A percentile compares a stretch with the other conserved stretches of the same genome.
Evolutionary conservation across 306 rosid species (phyloP).

Genomic region (Vigna reflexopilosa): DNA sequence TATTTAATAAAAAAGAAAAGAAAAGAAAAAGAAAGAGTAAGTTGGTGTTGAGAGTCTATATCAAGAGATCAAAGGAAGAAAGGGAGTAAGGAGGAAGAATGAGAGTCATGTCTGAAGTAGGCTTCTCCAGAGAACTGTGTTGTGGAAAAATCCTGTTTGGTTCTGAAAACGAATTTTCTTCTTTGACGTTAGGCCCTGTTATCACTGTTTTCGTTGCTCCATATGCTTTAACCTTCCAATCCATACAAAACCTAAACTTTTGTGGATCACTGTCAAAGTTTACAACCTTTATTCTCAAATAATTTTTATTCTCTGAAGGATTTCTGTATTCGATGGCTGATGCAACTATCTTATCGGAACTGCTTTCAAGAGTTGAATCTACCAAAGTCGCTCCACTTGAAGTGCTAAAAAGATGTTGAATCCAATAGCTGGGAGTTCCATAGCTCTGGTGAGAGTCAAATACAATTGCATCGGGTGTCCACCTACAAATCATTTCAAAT

Average conservation of each 20-base stretch:
- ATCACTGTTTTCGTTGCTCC: conserved; percentile 58
- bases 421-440: conserved; percentile 88
- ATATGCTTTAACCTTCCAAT: conserved; percentile 24
- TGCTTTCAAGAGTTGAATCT: conserved; percentile 53
- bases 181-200: conserved; percentile 58
- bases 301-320: conserved; percentile 44
- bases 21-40: too few relatives aligned
- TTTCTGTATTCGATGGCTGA: conserved; percentile 63
- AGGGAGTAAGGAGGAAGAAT: too few relatives aligned
- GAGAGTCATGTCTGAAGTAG: too few relatives aligned
- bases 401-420: conserved; percentile 55
- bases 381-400: conserved; percentile 80
- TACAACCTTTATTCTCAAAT: conserved; percentile 71
- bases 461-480: conserved; percentile 82
- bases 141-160: conserved; percentile 38
- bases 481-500: conserved; percentile 39
- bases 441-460: conserved; percentile 64
- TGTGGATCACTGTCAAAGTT: conserved; percentile 60
- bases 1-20: too few relatives aligned
- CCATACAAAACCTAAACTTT: conserved; percentile 51
- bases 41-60: too few relatives aligned
- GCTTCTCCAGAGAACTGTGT: too few relatives aligned
- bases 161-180: conserved; percentile 68
- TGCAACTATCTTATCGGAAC: conserved; percentile 48
- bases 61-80: too few relatives aligned